Percentiles rank a stretch among this genome's conserved stretches.
Conservation (phyloP, 2,329 filamentous ascomycete species). For the Aureobasidium leucospermi region DNA sequence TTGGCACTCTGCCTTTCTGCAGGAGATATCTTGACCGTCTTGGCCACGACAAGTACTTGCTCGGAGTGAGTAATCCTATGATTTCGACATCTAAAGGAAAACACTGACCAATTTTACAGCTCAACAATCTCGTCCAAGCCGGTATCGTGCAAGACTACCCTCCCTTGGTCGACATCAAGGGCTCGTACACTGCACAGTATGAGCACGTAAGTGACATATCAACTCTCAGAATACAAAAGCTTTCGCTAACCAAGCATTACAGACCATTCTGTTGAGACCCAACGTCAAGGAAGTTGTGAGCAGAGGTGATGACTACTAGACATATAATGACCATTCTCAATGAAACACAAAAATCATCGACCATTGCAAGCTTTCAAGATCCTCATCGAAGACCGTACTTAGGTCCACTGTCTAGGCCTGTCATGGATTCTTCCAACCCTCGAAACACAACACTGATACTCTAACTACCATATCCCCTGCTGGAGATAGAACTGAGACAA, state of each 20-base stretch:
- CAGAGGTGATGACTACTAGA: slow-evolving; percentile 31
- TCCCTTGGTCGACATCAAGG: slow-evolving; percentile 51
- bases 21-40: slow-evolving; percentile 57
- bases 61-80: slow-evolving; percentile 39
- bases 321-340: background rate
- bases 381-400: too few relatives aligned
- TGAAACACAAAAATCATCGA: background rate
- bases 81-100: background rate
- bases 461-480: too few relatives aligned
- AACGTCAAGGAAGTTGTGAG: slow-evolving; percentile 36
- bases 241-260: background rate
- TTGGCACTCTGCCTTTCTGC: slow-evolving; percentile 55
- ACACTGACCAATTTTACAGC: slow-evolving; percentile 28
- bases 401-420: too few relatives aligned
- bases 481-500: too few relatives aligned
- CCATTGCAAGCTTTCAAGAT: background rate
- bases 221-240: background rate
- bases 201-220: slow-evolving; percentile 43
- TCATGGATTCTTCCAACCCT: too few relatives aligned
- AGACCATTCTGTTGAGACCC: slow-evolving; percentile 35
- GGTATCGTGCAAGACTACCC: slow-evolving; percentile 52
- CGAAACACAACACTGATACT: too few relatives aligned
- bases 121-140: slow-evolving; percentile 51
- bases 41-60: slow-evolving; percentile 52
- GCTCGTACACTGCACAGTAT: slow-evolving; percentile 58